Evolutionary conservation across 805 yeast genomes (phyloP).

Genomic region (Pichia deserticola): DNA sequence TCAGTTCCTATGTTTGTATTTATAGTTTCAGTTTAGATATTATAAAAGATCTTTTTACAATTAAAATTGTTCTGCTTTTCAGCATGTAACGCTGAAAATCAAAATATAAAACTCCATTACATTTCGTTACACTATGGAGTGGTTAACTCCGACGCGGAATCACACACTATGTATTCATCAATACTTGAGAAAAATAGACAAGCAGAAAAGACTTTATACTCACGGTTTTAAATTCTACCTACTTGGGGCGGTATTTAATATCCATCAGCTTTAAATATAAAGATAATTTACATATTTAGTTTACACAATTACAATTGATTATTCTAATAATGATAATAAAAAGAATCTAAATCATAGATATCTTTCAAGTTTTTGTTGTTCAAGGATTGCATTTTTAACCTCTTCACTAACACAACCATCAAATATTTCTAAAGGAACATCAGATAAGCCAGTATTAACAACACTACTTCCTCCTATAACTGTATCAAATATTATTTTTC

Average conservation of each 20-base stretch:
- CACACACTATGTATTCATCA: too few relatives aligned
- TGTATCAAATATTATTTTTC: constrained; percentile 38
- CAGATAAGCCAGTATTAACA: constrained; percentile 57
- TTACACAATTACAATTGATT: neutral
- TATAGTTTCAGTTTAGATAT: too few relatives aligned
- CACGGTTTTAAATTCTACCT: too few relatives aligned
- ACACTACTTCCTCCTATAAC: constrained; percentile 29
- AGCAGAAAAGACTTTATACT: too few relatives aligned
- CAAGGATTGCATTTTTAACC: constrained; percentile 49
- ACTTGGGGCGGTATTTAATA: neutral
- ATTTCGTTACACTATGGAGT: neutral
- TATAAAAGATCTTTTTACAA: too few relatives aligned
- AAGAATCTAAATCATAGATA: neutral
- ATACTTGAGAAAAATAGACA: too few relatives aligned
- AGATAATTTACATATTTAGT: neutral
- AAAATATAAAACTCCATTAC: too few relatives aligned
- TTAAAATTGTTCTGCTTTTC: too few relatives aligned
- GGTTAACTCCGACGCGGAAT: neutral
- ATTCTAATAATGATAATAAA: too few relatives aligned
- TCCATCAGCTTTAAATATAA: neutral
- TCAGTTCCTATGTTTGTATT: neutral
- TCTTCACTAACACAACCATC: constrained; percentile 52
- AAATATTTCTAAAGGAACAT: constrained; percentile 52
- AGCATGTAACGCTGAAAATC: neutral
- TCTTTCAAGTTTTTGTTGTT: constrained; percentile 51